Evolutionary conservation across 352 stramenopile species (phyloP), one percentile per base, ranked within the genome.

Genomic region (Phytophthora capsici): DNA sequence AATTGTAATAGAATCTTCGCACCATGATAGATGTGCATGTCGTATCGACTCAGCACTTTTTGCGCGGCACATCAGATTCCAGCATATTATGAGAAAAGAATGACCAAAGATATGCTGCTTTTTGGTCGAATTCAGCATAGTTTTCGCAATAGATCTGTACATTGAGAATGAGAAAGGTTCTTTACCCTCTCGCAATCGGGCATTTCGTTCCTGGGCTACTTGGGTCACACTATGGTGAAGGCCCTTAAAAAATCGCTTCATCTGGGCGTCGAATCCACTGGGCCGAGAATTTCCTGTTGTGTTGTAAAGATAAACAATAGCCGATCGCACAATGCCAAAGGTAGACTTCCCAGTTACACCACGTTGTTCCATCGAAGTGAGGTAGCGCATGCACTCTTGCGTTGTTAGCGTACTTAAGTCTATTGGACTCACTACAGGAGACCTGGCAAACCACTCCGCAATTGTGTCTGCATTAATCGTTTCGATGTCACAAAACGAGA

Each of bases 61-160:
- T 17, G 63, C 63, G 17, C 44, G 34, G 26, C 55, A 66, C 49
- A 66, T 66, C 0, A 66, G 26, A 25, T 66, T 63, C 44, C 50
- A 71, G 10, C 17, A 57, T 1, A 50, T 23, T 0, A 66, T 2
- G 6, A 71, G 32, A 55, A 66, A 63, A 3, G 26, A 7, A 47
- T 62, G 63, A 20, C 20, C 49, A 25, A 66, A 63, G 2, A 53
- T 5, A 43, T 47, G 25, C 8, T 63, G 13, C 5, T 71, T 56
- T 23, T 17, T 43, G 2, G 10, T 32, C 6, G 40, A 41, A 9
- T 50, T 14, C 0, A 46, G 22, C 50, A 53, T 53, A 9, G 41
- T 20, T 17, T 36, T 58, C 6, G 30, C 56, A 2, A 62, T 3
- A 12, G n/a, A 20, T 40, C 45, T 28, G 23, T 66, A 71, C 12